Evolutionary conservation across 2,329 filamentous ascomycete species (phyloP).

Genomic region (Beauveria bassiana): DNA sequence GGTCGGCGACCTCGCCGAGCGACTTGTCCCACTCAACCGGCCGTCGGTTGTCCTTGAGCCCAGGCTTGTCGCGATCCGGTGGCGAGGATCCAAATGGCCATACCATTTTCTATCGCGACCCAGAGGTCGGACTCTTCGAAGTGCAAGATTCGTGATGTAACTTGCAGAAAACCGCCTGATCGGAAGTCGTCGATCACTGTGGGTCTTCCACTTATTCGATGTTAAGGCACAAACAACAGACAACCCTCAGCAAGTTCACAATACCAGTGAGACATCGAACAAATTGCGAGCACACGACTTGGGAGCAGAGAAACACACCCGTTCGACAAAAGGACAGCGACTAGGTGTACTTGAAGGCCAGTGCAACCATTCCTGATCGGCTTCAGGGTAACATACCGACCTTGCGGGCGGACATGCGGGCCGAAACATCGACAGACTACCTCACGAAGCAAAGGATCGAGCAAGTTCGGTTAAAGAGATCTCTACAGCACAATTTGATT

Average conservation of each 20-base stretch:
- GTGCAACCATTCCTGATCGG: too few relatives aligned
- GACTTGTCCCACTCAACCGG: constrained; percentile 32
- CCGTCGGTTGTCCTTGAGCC: constrained; percentile 18
- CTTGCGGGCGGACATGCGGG: too few relatives aligned
- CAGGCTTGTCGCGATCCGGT: constrained; percentile 16
- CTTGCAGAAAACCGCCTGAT: background rate
- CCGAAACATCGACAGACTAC: too few relatives aligned
- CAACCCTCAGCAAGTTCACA: background rate
- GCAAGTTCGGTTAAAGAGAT: too few relatives aligned
- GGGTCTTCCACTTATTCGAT: background rate
- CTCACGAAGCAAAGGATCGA: too few relatives aligned
- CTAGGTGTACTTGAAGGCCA: too few relatives aligned
- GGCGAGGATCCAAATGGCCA: constrained; percentile 31
- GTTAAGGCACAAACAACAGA: background rate
- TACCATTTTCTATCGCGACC: constrained; percentile 30
- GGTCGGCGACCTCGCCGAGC: constrained; percentile 22
- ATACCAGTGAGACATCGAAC: too few relatives aligned
- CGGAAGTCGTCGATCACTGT: background rate
- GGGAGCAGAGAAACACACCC: too few relatives aligned
- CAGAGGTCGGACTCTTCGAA: constrained; percentile 6
- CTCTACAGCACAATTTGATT: background rate
- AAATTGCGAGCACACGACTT: too few relatives aligned
- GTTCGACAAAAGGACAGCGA: too few relatives aligned
- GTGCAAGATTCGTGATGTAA: constrained; percentile 16
- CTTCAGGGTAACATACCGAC: too few relatives aligned